phyloP scores from a whole-genome alignment of 2,329 filamentous ascomycete species.

The Clarireedia paspali region DNA sequence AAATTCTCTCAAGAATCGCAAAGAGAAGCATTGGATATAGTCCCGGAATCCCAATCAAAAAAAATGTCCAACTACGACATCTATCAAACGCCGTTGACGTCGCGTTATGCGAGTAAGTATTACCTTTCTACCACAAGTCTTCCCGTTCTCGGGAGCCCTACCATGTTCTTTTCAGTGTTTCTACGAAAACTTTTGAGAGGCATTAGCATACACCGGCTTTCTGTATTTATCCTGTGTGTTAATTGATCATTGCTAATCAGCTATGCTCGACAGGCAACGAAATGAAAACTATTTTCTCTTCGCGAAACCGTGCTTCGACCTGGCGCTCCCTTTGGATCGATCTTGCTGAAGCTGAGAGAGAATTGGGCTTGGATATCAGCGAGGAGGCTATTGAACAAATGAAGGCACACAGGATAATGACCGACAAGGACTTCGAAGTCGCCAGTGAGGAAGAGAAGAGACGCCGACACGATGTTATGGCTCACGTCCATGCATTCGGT shows the following conservation, averaged over 20 bases:
- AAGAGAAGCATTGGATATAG: background rate
- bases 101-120: conserved; percentile 53
- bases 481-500: conserved; percentile 65
- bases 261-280: conserved; percentile 32
- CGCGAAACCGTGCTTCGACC: conserved; percentile 50
- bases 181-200: background rate
- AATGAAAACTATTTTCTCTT: conserved; percentile 75
- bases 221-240: background rate
- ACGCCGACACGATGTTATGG: conserved; percentile 52
- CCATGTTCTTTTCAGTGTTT: background rate
- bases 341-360: conserved; percentile 75
- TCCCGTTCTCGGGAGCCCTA: background rate
- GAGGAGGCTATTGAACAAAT: conserved; percentile 70
- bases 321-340: conserved; percentile 62
- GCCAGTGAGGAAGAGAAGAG: conserved; percentile 70
- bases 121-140: background rate
- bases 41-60: conserved; percentile 4
- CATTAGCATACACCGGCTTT: background rate
- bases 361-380: conserved; percentile 71
- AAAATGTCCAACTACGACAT: conserved; percentile 35
- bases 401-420: conserved; percentile 63
- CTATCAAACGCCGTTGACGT: conserved; percentile 62
- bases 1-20: background rate
- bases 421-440: conserved; percentile 69
- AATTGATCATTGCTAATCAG: conserved; percentile 1